A percentile compares a stretch with the other conserved stretches of the same genome.
Conservation (phyloP, 1,139 yeast genomes). For the Meyerozyma athensensis region DNA sequence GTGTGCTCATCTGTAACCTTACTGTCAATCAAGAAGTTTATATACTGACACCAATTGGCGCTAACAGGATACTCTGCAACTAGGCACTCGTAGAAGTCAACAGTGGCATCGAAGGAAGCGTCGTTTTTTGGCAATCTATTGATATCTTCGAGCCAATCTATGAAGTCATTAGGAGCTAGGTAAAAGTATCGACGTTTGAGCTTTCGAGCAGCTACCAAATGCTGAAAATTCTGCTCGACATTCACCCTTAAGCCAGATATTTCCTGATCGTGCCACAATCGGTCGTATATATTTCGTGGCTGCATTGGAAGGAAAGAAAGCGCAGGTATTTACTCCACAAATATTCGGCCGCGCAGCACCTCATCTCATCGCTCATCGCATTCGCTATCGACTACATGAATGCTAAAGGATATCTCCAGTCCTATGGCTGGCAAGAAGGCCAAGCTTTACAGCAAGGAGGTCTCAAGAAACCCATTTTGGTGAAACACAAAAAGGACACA, state of each 20-base stretch:
- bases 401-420: constrained; percentile 63
- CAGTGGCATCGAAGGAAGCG: constrained; percentile 9
- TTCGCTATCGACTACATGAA: constrained; percentile 47
- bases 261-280: constrained; percentile 13
- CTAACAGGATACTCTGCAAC: constrained; percentile 13
- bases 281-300: neutral
- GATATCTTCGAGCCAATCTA: constrained; percentile 25
- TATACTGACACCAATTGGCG: constrained; percentile 13
- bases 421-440: constrained; percentile 91
- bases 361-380: constrained; percentile 3
- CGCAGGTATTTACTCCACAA: neutral
- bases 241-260: constrained; percentile 14
- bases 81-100: constrained; percentile 16
- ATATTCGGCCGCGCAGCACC: constrained; percentile 1
- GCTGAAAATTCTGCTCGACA: constrained; percentile 6
- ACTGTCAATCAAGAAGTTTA: constrained; percentile 12
- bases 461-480: constrained; percentile 76
- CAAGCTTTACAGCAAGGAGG: constrained; percentile 81
- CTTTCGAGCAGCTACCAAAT: constrained; percentile 16
- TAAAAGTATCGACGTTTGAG: constrained; percentile 19
- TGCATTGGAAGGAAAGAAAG: neutral
- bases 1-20: too few species aligned
- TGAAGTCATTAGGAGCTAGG: constrained; percentile 19
- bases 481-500: constrained; percentile 83
- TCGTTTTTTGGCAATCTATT: constrained; percentile 13